These are phyloP conservation scores for Plasmodium gaboni DNA, from an alignment of 169 alveolate species.

Conservation along the genomic window DNA sequence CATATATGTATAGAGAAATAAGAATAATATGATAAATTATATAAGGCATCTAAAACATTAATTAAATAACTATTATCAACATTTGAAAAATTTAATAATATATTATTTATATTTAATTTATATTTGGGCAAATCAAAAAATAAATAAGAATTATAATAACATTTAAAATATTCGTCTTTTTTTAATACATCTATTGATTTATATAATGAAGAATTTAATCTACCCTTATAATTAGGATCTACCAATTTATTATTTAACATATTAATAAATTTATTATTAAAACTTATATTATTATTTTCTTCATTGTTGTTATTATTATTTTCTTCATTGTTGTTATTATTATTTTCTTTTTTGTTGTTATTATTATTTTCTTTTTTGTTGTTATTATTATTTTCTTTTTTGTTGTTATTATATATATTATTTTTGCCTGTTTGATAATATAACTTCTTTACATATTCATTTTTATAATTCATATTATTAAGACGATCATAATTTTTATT, in stretches of 20 bases:
- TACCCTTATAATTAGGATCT: background rate
- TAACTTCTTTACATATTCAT: background rate
- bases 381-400: background rate
- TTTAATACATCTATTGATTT: constrained; percentile 38
- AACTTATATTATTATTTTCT: background rate
- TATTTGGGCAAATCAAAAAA: constrained; percentile 44
- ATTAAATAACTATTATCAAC: constrained; percentile 60
- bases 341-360: background rate
- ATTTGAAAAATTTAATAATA: constrained; percentile 32
- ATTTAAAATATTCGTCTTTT: constrained; percentile 60
- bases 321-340: background rate
- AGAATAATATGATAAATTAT: constrained; percentile 53
- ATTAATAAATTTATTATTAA: background rate
- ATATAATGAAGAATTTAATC: constrained; percentile 16
- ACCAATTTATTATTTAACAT: background rate
- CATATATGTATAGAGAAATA: constrained; percentile 62
- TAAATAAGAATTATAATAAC: constrained; percentile 47
- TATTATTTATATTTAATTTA: constrained; percentile 33
- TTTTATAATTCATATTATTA: background rate
- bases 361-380: background rate
- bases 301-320: background rate
- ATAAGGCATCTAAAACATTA: constrained; percentile 37
- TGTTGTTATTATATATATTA: background rate
- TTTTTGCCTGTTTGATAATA: background rate
- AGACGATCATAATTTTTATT: background rate